Base-by-base conservation (phyloP, 768 basidiomycete species). In the Amylocystis lapponica region DNA sequence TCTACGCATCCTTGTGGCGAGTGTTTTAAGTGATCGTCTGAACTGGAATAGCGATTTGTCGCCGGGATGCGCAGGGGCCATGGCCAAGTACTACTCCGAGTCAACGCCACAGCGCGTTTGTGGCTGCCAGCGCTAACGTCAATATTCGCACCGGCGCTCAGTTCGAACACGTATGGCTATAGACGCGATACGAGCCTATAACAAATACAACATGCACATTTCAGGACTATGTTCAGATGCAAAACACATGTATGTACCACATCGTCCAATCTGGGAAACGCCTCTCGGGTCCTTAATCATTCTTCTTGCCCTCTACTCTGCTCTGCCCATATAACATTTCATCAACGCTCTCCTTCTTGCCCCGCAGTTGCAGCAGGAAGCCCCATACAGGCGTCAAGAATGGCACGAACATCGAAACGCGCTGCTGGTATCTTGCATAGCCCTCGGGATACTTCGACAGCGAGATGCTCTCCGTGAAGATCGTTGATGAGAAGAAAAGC, bases 321-420 rank as follows among this genome's bases (percentile, higher is more conserved):
- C 50, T 58, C 17, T 63, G 59, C 7, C 74, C 75, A 45, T 65
- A 81, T 7, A 81, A 65, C 10, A 68, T 36, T 33, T 61, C 56
- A 11, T 77, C 71, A 1, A 71, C 60, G 27, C 53, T 52, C 7
- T 50, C 48, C 48, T 64, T 67, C 47, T 58, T 58, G 0, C 74
- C 74, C 21, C 52, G 61, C 2, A 69, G 43, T 21, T 52, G 50
- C 46, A 78, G 56, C 41, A 69, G 49, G 3, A 60, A 27, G 12
- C 67, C 78, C 58, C 64, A 76, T 25, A 75, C 62, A 1, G 66
- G 53, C 0, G 79, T 81, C 25, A 61, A 44, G 13, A 67, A 39
- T 2, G 80, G 79, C 8, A 67, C 50, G 57, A 95, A 94, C 84
- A 91, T 91, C 11, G 76, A 81, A 4, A 95, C 91, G 17, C 91